phyloP scores from a whole-genome alignment of 176 grass and related monocot genomes.

The Musa schizocarpa region DNA sequence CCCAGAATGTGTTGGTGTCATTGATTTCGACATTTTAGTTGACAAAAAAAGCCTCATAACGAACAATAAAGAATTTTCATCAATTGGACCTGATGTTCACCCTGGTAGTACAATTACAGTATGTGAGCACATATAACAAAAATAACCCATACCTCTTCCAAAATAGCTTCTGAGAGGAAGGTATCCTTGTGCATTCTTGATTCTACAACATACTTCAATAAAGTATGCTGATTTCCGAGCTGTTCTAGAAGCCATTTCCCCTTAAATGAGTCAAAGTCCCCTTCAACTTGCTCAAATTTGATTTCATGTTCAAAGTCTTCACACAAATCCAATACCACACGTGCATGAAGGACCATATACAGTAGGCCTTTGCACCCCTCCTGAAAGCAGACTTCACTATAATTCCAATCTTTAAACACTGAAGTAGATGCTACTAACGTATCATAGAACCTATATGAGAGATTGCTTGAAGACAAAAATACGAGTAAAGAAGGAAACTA shows the following conservation, averaged over 20 bases:
- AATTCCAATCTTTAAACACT: constrained; percentile 5
- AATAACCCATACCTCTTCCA: constrained; percentile 67
- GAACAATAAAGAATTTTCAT: too few relatives aligned
- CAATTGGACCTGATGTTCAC: too few relatives aligned
- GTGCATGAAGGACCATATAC: constrained; percentile 96
- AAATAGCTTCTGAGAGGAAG: constrained; percentile 85
- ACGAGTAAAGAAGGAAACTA: not conserved
- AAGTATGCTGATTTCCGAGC: constrained; percentile 72
- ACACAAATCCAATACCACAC: constrained; percentile 82
- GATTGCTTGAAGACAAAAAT: not conserved
- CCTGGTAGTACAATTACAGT: too few relatives aligned
- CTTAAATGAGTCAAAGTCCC: constrained; percentile 82
- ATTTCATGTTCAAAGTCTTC: constrained; percentile 71
- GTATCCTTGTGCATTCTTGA: constrained; percentile 93
- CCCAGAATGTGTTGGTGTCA: not conserved
- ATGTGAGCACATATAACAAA: not conserved
- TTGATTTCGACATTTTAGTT: not conserved
- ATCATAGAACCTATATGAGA: not conserved
- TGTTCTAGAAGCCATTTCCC: constrained; percentile 87
- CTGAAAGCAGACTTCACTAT: constrained; percentile 26
- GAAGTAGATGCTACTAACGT: not conserved
- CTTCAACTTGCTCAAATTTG: constrained; percentile 93
- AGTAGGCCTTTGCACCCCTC: constrained; percentile 93
- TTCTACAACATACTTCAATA: constrained; percentile 94
- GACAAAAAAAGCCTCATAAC: not conserved